These are phyloP conservation scores for Calophaca sinica DNA, from an alignment of 306 rosid species.

Conservation along the genomic window DNA sequence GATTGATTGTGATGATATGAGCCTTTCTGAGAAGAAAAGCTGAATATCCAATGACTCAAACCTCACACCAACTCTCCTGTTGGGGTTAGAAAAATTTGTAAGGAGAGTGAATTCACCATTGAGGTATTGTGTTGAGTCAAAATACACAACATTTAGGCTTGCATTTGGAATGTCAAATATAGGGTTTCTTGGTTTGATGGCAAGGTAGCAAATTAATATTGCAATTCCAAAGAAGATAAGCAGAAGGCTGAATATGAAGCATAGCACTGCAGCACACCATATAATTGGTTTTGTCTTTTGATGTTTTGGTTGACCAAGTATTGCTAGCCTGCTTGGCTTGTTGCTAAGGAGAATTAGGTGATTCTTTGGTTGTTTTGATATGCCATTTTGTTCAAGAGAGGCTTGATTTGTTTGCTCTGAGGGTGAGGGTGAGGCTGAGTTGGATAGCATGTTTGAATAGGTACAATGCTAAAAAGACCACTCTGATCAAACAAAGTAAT, in stretches of 20 bases:
- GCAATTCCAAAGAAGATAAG: conserved; percentile 86
- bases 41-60: conserved; percentile 67
- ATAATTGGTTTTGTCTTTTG: conserved; percentile 74
- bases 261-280: conserved; percentile 76
- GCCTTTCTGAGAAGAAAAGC: conserved; percentile 74
- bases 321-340: conserved; percentile 42
- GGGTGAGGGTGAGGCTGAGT: conserved; percentile 47
- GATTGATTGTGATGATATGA: conserved; percentile 70
- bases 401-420: conserved; percentile 44
- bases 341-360: conserved; percentile 38
- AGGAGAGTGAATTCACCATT: conserved; percentile 83
- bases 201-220: conserved; percentile 69
- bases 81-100: conserved; percentile 88
- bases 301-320: conserved; percentile 50
- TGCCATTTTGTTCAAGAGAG: conserved; percentile 54
- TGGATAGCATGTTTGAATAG: conserved; percentile 53
- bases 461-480: conserved; percentile 19
- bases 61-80: conserved; percentile 64
- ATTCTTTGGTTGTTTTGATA: conserved; percentile 48
- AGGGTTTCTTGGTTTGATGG: conserved; percentile 73
- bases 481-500: conserved; percentile 23
- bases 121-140: conserved; percentile 75
- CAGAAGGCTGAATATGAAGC: conserved; percentile 78
- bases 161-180: conserved; percentile 80
- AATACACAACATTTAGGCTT: conserved; percentile 74